These are phyloP conservation scores for Claviceps cyperi DNA, from an alignment of 2,329 filamentous ascomycete species.

Conservation along the genomic window DNA sequence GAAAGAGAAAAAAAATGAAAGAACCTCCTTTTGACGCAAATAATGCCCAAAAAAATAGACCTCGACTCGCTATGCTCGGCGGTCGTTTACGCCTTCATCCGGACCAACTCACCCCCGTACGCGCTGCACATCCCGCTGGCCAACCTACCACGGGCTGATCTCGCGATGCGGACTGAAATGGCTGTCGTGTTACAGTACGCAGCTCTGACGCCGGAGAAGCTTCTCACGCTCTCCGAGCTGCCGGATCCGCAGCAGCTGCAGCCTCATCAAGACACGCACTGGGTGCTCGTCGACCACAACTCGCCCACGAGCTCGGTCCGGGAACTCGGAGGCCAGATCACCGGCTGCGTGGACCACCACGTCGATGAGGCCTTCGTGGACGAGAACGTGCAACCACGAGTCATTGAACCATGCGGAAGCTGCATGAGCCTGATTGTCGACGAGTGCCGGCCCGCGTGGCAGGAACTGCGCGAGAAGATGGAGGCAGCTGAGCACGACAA, in stretches of 20 bases:
- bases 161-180: constrained; percentile 61
- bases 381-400: constrained; percentile 33
- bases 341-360: constrained; percentile 66
- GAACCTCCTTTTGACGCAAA: not conserved
- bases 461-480: constrained; percentile 22
- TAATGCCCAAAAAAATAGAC: constrained; percentile 31
- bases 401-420: constrained; percentile 55
- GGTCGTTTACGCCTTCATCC: constrained; percentile 59
- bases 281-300: constrained; percentile 74
- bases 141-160: constrained; percentile 53
- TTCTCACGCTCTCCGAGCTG: constrained; percentile 47
- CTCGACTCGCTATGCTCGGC: constrained; percentile 69
- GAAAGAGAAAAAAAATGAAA: not conserved
- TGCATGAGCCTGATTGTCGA: constrained; percentile 57
- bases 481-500: constrained; percentile 30
- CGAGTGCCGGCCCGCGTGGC: constrained; percentile 44
- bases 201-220: constrained; percentile 41
- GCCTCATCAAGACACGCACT: constrained; percentile 40
- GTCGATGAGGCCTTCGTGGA: constrained; percentile 50
- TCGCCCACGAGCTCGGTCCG: constrained; percentile 46
- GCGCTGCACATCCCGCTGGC: constrained; percentile 56
- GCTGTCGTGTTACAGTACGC: constrained; percentile 47
- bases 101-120: constrained; percentile 40
- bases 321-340: constrained; percentile 37
- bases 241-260: constrained; percentile 24